phyloP scores from a whole-genome alignment of 2,329 filamentous ascomycete genomes.

The Alternaria alternata region DNA sequence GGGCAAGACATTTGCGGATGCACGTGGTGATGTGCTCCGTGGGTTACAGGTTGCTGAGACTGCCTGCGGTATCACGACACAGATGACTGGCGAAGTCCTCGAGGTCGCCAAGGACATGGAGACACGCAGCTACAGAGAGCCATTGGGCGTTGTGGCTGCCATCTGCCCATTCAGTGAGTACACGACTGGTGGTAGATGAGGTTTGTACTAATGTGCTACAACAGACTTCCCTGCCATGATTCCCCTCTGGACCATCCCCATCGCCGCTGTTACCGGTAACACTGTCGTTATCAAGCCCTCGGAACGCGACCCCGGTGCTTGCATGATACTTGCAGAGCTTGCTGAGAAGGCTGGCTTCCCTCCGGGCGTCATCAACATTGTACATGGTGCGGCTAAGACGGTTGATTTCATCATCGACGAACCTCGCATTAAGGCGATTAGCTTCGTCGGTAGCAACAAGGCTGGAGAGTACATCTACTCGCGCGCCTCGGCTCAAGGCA shows the following conservation, averaged over 20 bases:
- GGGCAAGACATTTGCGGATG: conserved; percentile 87
- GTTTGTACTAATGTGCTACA: conserved; percentile 30
- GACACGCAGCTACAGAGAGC: conserved; percentile 82
- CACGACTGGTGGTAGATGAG: background rate
- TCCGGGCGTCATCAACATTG: conserved; percentile 80
- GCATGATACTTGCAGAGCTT: conserved; percentile 85
- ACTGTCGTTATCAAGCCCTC: conserved; percentile 86
- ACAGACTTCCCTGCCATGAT: conserved; percentile 91
- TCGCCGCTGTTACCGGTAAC: conserved; percentile 84
- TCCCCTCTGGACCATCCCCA: conserved; percentile 87
- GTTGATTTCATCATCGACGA: conserved; percentile 89
- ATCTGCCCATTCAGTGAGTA: conserved; percentile 85
- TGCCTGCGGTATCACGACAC: conserved; percentile 79
- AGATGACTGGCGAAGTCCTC: conserved; percentile 82
- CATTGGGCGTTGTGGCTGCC: conserved; percentile 79
- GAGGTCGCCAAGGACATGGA: conserved; percentile 93
- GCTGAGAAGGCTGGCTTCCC: conserved; percentile 83
- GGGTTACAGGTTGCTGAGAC: conserved; percentile 87
- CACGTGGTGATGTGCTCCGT: conserved; percentile 80
- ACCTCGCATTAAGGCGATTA: conserved; percentile 84
- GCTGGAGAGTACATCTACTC: conserved; percentile 87
- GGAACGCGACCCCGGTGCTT: conserved; percentile 82
- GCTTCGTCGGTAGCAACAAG: conserved; percentile 87
- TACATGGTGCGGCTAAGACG: conserved; percentile 81
- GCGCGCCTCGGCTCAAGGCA: conserved; percentile 82